A percentile compares a stretch with the other conserved stretches of the same genome.
Conservation (phyloP, 2,329 filamentous ascomycete genomes). For the Trichoderma sp. region DNA sequence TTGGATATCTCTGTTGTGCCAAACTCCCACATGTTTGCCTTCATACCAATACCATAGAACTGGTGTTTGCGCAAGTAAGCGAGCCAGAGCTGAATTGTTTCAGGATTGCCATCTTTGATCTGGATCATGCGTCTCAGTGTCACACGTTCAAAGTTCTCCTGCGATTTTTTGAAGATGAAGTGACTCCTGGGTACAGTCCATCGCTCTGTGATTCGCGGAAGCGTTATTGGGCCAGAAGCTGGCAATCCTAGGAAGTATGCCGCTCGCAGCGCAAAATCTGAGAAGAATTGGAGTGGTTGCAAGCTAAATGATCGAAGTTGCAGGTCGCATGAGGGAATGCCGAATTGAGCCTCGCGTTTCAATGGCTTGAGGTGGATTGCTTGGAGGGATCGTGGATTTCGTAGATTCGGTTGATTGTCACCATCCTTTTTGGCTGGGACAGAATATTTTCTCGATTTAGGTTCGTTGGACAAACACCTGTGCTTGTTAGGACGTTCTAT, state of each 20-base stretch:
- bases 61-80: slow-evolving; percentile 89
- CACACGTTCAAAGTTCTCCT: slow-evolving; percentile 95
- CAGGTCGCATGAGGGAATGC: slow-evolving; percentile 82
- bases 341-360: slow-evolving; percentile 68
- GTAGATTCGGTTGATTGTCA: slow-evolving; percentile 30
- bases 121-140: slow-evolving; percentile 84
- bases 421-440: not conserved
- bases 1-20: slow-evolving; percentile 54
- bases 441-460: not conserved
- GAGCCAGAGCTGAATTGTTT: slow-evolving; percentile 87
- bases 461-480: not conserved
- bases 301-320: slow-evolving; percentile 89
- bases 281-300: slow-evolving; percentile 88
- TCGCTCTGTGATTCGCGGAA: slow-evolving; percentile 82
- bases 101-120: slow-evolving; percentile 85
- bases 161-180: slow-evolving; percentile 95
- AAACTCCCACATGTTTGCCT: slow-evolving; percentile 95
- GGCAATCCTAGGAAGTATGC: slow-evolving; percentile 91
- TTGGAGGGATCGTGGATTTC: slow-evolving; percentile 76
- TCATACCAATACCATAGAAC: slow-evolving; percentile 97
- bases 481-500: not conserved
- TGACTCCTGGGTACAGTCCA: slow-evolving; percentile 89
- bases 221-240: slow-evolving; percentile 77
- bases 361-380: slow-evolving; percentile 83
- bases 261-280: slow-evolving; percentile 89